phyloP scores from a whole-genome alignment of 768 basidiomycete species.

The Tricholomella constricta region DNA sequence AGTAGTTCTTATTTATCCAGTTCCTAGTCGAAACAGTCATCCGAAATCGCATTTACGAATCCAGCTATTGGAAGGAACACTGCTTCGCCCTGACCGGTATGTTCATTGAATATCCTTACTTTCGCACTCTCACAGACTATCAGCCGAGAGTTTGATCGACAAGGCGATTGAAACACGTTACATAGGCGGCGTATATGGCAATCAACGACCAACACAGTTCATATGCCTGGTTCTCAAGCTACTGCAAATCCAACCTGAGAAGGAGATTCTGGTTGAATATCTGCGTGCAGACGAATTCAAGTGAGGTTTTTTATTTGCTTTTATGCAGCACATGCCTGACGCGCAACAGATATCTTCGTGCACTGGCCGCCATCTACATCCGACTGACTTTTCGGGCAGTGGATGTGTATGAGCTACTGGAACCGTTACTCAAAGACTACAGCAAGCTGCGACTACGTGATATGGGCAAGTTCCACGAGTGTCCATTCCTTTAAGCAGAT shows the following conservation, averaged over 20 bases:
- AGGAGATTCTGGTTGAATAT: conserved; percentile 96
- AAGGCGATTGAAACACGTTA: conserved; percentile 79
- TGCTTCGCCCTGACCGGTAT: conserved; percentile 95
- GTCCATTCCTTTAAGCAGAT: neutral
- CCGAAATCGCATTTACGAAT: conserved; percentile 94
- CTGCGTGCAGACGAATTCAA: conserved; percentile 97
- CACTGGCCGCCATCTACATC: conserved; percentile 90
- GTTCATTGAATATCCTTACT: conserved; percentile 17
- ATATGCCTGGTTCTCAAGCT: conserved; percentile 91
- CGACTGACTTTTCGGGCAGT: conserved; percentile 90
- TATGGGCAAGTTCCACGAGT: conserved; percentile 58
- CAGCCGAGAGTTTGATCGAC: conserved; percentile 93
- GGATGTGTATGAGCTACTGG: conserved; percentile 91
- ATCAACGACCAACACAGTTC: conserved; percentile 94
- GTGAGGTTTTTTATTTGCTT: conserved; percentile 41
- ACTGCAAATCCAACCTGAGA: conserved; percentile 95
- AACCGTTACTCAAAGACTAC: conserved; percentile 93
- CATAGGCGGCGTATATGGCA: conserved; percentile 94
- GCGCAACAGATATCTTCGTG: conserved; percentile 81
- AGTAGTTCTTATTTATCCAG: conserved; percentile 43
- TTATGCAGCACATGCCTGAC: conserved; percentile 2
- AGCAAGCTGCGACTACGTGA: conserved; percentile 82
- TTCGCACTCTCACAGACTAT: neutral
- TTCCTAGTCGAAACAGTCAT: conserved; percentile 96
- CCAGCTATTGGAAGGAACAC: conserved; percentile 95